Conservation (phyloP, 2,329 filamentous ascomycete genomes). For the Hypoxylon sp. region DNA sequence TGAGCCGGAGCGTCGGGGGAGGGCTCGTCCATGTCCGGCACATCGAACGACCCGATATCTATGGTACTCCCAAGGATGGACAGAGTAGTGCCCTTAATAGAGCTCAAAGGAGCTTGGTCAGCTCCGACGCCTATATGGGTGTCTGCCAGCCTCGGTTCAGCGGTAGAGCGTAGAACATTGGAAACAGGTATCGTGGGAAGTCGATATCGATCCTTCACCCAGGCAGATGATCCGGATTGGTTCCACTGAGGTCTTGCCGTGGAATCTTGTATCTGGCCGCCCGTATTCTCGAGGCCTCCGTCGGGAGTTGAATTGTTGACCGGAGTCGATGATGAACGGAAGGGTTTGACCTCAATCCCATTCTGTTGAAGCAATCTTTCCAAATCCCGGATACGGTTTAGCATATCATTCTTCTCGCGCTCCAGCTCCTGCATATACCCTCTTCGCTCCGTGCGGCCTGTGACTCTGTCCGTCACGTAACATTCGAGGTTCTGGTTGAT, state of each 20-base stretch:
- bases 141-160: conserved; percentile 66
- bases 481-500: conserved; percentile 82
- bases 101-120: conserved; percentile 76
- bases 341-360: conserved; percentile 73
- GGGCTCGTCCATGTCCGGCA: conserved; percentile 75
- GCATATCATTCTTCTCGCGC: conserved; percentile 77
- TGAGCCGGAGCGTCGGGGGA: conserved; percentile 59
- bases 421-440: conserved; percentile 86
- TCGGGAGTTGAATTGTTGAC: conserved; percentile 50
- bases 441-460: conserved; percentile 82
- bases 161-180: conserved; percentile 44
- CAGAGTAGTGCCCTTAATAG: conserved; percentile 82
- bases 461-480: conserved; percentile 89
- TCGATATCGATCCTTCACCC: conserved; percentile 52
- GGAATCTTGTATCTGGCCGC: conserved; percentile 50
- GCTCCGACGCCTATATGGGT: conserved; percentile 77
- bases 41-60: conserved; percentile 81
- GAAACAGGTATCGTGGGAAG: conserved; percentile 51
- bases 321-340: conserved; percentile 56
- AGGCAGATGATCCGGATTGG: conserved; percentile 55
- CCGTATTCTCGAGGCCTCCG: conserved; percentile 49
- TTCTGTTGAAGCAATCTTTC: conserved; percentile 74
- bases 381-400: conserved; percentile 76
- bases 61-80: conserved; percentile 85
- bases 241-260: conserved; percentile 56